These are phyloP conservation scores for Chernovozyma aurita DNA, from an alignment of 1,139 yeast genomes.

Conservation along the genomic window DNA sequence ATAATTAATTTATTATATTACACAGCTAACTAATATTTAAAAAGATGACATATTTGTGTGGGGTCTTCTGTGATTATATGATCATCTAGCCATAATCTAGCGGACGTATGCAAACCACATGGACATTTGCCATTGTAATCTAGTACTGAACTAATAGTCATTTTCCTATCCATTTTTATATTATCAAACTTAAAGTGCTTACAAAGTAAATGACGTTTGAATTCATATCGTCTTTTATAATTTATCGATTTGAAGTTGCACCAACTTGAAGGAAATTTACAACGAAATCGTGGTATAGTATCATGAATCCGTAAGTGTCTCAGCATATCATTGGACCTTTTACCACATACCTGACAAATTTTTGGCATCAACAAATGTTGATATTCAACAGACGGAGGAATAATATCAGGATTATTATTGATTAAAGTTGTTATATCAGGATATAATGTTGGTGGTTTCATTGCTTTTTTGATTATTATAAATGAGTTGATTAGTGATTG, in stretches of 20 bases:
- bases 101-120: constrained; percentile 32
- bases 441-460: constrained; percentile 9
- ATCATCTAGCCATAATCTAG: constrained; percentile 38
- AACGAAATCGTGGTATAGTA: constrained; percentile 41
- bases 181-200: constrained; percentile 42
- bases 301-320: constrained; percentile 46
- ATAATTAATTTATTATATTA: no score
- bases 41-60: constrained; percentile 16
- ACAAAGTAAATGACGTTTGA: constrained; percentile 43
- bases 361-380: constrained; percentile 7
- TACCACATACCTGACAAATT: constrained; percentile 21
- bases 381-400: constrained; percentile 21
- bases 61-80: constrained; percentile 33
- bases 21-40: constrained; percentile 4
- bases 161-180: constrained; percentile 35
- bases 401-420: constrained; percentile 19
- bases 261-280: constrained; percentile 38
- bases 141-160: constrained; percentile 40
- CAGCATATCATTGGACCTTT: constrained; percentile 11
- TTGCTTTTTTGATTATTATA: constrained; percentile 2
- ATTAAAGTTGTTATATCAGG: constrained; percentile 27
- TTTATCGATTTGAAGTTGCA: constrained; percentile 44
- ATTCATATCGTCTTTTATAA: constrained; percentile 46
- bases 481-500: no score
- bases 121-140: constrained; percentile 42